A percentile compares a stretch with the other conserved stretches of the same genome.
These are phyloP conservation scores for Botrytis deweyae DNA, from an alignment of 2,329 filamentous ascomycete genomes.

Conservation along the genomic window DNA sequence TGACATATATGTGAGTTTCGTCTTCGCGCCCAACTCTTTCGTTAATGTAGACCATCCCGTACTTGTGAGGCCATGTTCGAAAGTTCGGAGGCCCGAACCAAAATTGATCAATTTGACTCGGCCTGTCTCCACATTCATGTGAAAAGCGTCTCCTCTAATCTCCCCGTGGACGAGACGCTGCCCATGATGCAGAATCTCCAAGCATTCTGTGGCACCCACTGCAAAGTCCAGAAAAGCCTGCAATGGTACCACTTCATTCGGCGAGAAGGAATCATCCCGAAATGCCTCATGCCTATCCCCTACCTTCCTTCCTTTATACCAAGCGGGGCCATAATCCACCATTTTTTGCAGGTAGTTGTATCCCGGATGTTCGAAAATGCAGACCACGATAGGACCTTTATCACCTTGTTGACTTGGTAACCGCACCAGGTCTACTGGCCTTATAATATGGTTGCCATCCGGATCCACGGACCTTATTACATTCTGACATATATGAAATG, in stretches of 20 bases:
- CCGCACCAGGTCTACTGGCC: constrained; percentile 75
- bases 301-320: constrained; percentile 56
- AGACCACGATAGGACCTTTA: constrained; percentile 68
- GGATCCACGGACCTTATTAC: constrained; percentile 71
- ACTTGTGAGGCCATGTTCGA: constrained; percentile 84
- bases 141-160: constrained; percentile 85
- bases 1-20: constrained; percentile 88
- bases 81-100: constrained; percentile 81
- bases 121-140: constrained; percentile 71
- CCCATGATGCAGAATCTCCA: constrained; percentile 89
- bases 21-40: constrained; percentile 79
- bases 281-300: constrained; percentile 46
- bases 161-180: constrained; percentile 81
- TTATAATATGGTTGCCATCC: constrained; percentile 71
- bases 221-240: constrained; percentile 85
- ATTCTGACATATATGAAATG: constrained; percentile 78
- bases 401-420: constrained; percentile 68
- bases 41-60: constrained; percentile 84
- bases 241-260: constrained; percentile 64
- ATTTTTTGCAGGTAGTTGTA: constrained; percentile 68
- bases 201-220: constrained; percentile 79
- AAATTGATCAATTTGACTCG: constrained; percentile 79
- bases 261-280: constrained; percentile 40
- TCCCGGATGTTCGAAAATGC: constrained; percentile 78
- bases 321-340: constrained; percentile 76